Evolutionary conservation across 2,329 filamentous ascomycete species (phyloP).

Genomic region (Neurospora sp.): DNA sequence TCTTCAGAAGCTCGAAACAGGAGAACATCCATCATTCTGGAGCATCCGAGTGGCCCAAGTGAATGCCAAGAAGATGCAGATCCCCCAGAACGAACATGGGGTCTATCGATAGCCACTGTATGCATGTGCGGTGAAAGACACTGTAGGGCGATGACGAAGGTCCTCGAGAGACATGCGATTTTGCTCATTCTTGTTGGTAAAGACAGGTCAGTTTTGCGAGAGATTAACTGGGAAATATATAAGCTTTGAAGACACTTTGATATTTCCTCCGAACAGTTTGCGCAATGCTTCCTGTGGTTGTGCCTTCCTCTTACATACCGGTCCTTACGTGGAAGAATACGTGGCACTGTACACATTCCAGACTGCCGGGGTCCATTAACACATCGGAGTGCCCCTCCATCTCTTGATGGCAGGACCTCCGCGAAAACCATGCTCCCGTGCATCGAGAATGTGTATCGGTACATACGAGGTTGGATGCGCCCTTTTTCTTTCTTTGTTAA

Average conservation of each 20-base stretch:
- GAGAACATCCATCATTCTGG: background rate
- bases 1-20: background rate
- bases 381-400: background rate
- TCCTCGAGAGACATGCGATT: background rate
- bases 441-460: background rate
- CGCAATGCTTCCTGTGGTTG: background rate
- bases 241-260: background rate
- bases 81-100: background rate
- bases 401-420: background rate
- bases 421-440: background rate
- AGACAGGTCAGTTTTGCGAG: background rate
- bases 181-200: background rate
- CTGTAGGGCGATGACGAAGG: background rate
- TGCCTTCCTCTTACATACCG: background rate
- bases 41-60: background rate
- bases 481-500: background rate
- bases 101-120: background rate
- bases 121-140: background rate
- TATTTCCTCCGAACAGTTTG: background rate
- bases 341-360: background rate
- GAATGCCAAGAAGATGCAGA: background rate
- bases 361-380: background rate
- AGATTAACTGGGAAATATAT: background rate
- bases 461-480: background rate
- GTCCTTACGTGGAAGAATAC: background rate